Conservation (phyloP, 306 rosid species). For the Quercus rubra region DNA sequence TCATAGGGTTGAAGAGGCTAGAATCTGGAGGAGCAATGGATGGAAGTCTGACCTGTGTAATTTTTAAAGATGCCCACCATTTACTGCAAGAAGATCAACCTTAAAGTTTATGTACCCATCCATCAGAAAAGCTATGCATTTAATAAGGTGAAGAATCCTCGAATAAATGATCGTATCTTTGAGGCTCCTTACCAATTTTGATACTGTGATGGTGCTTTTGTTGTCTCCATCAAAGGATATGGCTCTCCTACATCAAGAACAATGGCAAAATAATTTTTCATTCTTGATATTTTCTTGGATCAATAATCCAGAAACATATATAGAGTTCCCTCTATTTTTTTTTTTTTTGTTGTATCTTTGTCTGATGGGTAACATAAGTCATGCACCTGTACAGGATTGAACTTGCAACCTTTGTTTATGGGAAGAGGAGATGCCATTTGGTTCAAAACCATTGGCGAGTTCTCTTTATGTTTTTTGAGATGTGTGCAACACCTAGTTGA, state of each 20-base stretch:
- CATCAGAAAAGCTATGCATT: not conserved
- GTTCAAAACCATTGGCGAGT: not conserved
- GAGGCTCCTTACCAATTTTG: not conserved
- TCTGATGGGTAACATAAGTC: too few species aligned
- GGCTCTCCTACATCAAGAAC: too few species aligned
- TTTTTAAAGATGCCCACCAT: not conserved
- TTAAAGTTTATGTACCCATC: not conserved
- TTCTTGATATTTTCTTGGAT: too few species aligned
- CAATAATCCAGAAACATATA: too few species aligned
- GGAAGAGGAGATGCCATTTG: too few species aligned
- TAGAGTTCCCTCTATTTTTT: too few species aligned
- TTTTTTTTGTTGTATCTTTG: too few species aligned
- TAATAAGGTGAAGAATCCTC: not conserved
- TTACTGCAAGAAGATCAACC: not conserved
- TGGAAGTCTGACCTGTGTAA: not conserved
- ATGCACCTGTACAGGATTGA: too few species aligned
- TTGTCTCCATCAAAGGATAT: too few species aligned
- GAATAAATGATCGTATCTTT: not conserved
- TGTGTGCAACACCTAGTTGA: not conserved
- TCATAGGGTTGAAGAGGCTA: not conserved
- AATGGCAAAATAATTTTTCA: too few species aligned
- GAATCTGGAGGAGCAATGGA: not conserved
- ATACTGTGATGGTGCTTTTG: too few species aligned
- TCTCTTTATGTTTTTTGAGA: not conserved
- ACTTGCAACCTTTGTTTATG: too few species aligned